Conservation (phyloP, 208 protist species). For the Angomonas ambiguus region DNA sequence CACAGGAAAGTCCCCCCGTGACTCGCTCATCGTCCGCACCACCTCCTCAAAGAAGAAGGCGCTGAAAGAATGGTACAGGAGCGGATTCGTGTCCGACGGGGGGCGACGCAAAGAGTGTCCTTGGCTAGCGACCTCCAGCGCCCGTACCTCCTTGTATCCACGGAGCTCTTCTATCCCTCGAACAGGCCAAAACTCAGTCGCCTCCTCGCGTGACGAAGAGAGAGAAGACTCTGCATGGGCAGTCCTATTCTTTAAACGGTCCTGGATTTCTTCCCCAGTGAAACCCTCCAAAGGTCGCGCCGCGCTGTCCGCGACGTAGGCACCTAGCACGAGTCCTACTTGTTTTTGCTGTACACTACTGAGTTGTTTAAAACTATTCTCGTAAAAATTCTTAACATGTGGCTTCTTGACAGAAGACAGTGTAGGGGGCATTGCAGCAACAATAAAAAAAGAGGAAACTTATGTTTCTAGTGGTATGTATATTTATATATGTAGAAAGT, state of each 20-base stretch:
- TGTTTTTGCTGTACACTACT: constrained; percentile 77
- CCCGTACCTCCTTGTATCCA: neutral
- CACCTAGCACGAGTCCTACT: constrained; percentile 66
- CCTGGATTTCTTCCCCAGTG: constrained; percentile 28
- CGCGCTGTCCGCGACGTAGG: constrained; percentile 74
- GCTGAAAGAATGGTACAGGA: constrained; percentile 57
- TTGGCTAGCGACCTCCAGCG: neutral
- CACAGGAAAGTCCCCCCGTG: constrained; percentile 53
- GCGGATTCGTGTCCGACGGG: neutral
- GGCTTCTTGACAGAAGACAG: neutral
- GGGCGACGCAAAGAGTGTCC: neutral
- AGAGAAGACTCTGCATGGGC: neutral
- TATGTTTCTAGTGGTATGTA: neutral
- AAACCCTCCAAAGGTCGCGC: constrained; percentile 50
- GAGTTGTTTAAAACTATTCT: constrained; percentile 86
- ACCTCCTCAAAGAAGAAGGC: constrained; percentile 51
- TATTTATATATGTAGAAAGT: neutral
- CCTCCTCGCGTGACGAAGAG: neutral
- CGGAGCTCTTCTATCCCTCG: neutral
- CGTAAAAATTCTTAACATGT: constrained; percentile 51
- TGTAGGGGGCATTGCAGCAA: constrained; percentile 8
- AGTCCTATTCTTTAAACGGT: neutral
- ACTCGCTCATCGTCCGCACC: constrained; percentile 52
- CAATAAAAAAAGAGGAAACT: neutral
- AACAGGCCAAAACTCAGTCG: neutral